Conservation (phyloP, 2,329 filamentous ascomycete species). For the Chrysosporium queenslandicum region DNA sequence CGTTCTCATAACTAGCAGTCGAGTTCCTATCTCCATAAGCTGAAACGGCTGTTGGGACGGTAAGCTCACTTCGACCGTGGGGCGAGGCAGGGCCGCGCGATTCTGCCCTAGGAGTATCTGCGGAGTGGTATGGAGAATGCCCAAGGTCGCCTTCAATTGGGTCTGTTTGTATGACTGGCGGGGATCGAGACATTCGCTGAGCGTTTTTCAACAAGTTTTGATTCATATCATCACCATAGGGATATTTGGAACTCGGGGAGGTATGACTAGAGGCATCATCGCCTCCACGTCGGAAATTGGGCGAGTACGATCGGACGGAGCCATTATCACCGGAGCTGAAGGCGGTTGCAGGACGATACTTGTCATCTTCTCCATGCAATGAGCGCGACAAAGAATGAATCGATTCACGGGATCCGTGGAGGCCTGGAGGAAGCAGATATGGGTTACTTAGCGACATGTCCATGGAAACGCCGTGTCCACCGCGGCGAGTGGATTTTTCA, state of each 20-base stretch:
- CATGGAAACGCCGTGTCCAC: conserved; percentile 46
- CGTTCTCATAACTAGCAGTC: conserved; percentile 18
- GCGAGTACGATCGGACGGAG: conserved; percentile 31
- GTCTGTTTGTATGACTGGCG: conserved; percentile 28
- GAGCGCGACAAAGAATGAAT: conserved; percentile 74
- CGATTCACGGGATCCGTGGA: conserved; percentile 73
- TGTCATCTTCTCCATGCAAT: conserved; percentile 66
- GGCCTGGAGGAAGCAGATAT: conserved; percentile 78
- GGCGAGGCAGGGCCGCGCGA: background rate
- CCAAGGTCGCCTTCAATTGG: conserved; percentile 4
- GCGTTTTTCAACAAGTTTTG: conserved; percentile 48
- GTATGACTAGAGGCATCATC: conserved; percentile 46
- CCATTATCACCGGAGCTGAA: conserved; percentile 44
- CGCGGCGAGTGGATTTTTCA: conserved; percentile 27
- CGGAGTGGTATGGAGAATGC: background rate
- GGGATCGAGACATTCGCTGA: conserved; percentile 48
- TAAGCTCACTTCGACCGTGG: background rate
- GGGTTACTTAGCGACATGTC: conserved; percentile 67
- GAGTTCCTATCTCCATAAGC: background rate
- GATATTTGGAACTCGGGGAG: conserved; percentile 38
- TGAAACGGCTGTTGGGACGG: background rate
- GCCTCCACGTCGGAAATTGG: conserved; percentile 27
- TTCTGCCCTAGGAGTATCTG: background rate
- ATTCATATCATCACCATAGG: conserved; percentile 37
- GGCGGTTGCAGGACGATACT: conserved; percentile 57